Evolutionary conservation across 2,329 filamentous ascomycete genomes (phyloP).

Genomic region (Penicillium sp.): DNA sequence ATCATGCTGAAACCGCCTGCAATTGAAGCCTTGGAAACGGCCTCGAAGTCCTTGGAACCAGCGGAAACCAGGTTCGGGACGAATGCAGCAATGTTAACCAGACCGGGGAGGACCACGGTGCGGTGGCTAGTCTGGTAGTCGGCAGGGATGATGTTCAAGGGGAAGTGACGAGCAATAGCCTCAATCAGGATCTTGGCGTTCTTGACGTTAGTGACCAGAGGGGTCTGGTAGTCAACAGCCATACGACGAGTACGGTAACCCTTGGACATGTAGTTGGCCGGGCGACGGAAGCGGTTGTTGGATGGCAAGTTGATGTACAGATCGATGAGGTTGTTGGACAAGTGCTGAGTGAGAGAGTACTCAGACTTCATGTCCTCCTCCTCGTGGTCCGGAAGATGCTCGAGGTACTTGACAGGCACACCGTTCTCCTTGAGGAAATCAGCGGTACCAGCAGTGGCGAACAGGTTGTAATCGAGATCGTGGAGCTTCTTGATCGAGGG

Average conservation of each 20-base stretch:
- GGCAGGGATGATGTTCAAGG: conserved; percentile 75
- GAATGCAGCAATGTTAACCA: conserved; percentile 78
- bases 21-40: conserved; percentile 70
- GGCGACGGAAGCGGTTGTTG: conserved; percentile 92
- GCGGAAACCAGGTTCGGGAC: conserved; percentile 68
- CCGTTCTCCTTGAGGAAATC: conserved; percentile 94
- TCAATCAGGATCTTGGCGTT: conserved; percentile 97
- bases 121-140: conserved; percentile 91
- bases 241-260: conserved; percentile 95
- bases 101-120: conserved; percentile 68
- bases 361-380: conserved; percentile 87
- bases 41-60: conserved; percentile 65
- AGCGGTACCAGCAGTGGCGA: conserved; percentile 92
- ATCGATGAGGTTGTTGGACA: conserved; percentile 97
- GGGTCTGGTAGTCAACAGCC: conserved; percentile 97
- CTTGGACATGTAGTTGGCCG: conserved; percentile 97
- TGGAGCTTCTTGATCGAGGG: conserved; percentile 87
- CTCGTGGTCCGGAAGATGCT: conserved; percentile 69
- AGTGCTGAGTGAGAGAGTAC: conserved; percentile 93
- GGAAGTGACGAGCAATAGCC: conserved; percentile 84
- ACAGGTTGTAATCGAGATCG: conserved; percentile 90
- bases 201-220: conserved; percentile 97
- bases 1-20: conserved; percentile 77
- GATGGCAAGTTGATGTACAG: conserved; percentile 99
- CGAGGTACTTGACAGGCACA: conserved; percentile 88